Conservation (phyloP, 1,284 basidiomycete genomes). For the Neonothopanus nambi region DNA sequence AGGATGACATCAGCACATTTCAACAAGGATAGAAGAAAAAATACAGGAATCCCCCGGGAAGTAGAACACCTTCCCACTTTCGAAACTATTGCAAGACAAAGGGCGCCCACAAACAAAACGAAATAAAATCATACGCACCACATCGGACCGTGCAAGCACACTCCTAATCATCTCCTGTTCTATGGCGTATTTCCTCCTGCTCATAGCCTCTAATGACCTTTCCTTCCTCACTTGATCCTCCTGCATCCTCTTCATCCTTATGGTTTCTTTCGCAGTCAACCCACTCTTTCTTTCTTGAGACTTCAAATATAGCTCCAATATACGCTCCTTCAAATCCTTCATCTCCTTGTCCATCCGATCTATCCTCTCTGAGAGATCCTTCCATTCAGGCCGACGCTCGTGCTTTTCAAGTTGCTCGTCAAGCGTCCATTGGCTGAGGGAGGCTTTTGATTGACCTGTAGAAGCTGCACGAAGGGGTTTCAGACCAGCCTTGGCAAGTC, state of each 20-base stretch:
- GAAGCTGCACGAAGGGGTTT: constrained; percentile 79
- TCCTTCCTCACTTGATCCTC: constrained; percentile 35
- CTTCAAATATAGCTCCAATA: constrained; percentile 22
- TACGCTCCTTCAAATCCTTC: constrained; percentile 26
- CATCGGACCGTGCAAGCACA: constrained; percentile 68
- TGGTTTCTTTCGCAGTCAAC: constrained; percentile 22
- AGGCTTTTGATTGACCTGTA: constrained; percentile 58
- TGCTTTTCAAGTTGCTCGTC: constrained; percentile 70
- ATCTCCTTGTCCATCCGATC: constrained; percentile 30
- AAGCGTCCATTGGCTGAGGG: constrained; percentile 62
- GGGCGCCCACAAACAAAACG: neutral
- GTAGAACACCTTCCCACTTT: too few relatives aligned
- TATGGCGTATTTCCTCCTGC: constrained; percentile 45
- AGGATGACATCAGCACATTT: too few relatives aligned
- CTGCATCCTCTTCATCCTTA: constrained; percentile 41
- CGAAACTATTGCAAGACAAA: too few relatives aligned
- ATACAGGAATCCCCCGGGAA: too few relatives aligned
- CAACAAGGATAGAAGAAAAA: too few relatives aligned
- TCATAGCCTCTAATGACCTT: constrained; percentile 34
- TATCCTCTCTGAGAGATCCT: constrained; percentile 42
- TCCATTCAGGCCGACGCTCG: constrained; percentile 44
- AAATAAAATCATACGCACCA: constrained; percentile 49
- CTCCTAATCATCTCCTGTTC: constrained; percentile 60
- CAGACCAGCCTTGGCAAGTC: constrained; percentile 61
- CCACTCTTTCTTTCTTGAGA: constrained; percentile 22